A percentile compares a stretch with the other conserved stretches of the same genome.
Conservation (phyloP, 2,329 filamentous ascomycete genomes). For the Passalora sequoiae region DNA sequence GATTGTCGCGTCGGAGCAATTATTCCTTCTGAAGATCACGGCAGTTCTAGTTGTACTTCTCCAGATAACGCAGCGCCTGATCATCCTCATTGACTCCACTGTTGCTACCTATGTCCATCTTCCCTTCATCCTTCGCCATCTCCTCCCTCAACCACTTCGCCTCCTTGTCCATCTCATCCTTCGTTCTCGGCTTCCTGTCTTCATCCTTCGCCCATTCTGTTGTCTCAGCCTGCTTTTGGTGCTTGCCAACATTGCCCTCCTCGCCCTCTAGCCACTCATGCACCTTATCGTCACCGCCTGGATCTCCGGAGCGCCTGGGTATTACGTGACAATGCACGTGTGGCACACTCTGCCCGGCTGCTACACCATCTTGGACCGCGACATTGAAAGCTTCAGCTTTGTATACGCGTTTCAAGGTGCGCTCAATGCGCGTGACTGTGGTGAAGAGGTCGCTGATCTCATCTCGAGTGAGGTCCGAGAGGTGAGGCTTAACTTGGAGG, state of each 20-base stretch:
- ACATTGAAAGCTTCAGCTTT: slow-evolving; percentile 78
- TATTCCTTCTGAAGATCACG: no score
- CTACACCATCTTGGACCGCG: slow-evolving; percentile 85
- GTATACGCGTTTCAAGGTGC: slow-evolving; percentile 62
- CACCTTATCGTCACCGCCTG: slow-evolving; percentile 64
- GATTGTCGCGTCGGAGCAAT: no score
- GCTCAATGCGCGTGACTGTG: slow-evolving; percentile 69
- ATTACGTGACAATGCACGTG: slow-evolving; percentile 94
- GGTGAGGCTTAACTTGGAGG: slow-evolving; percentile 57
- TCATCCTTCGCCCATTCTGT: slow-evolving; percentile 61
- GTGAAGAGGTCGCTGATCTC: slow-evolving; percentile 82
- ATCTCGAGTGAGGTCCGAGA: slow-evolving; percentile 64
- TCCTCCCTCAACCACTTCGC: slow-evolving; percentile 60
- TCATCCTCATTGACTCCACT: slow-evolving; percentile 3
- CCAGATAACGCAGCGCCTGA: slow-evolving; percentile 1
- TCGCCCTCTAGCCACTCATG: slow-evolving; percentile 80
- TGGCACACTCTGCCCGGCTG: slow-evolving; percentile 87
- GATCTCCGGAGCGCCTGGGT: slow-evolving; percentile 59
- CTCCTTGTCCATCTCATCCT: slow-evolving; percentile 75
- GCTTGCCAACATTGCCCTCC: slow-evolving; percentile 73
- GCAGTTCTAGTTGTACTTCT: slow-evolving; percentile 6
- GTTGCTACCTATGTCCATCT: background rate
- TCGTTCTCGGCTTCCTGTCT: slow-evolving; percentile 57
- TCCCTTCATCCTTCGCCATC: slow-evolving; percentile 44
- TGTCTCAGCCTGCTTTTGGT: slow-evolving; percentile 55